Base-by-base conservation (phyloP, 768 basidiomycete genomes). In the Imleria badia region DNA sequence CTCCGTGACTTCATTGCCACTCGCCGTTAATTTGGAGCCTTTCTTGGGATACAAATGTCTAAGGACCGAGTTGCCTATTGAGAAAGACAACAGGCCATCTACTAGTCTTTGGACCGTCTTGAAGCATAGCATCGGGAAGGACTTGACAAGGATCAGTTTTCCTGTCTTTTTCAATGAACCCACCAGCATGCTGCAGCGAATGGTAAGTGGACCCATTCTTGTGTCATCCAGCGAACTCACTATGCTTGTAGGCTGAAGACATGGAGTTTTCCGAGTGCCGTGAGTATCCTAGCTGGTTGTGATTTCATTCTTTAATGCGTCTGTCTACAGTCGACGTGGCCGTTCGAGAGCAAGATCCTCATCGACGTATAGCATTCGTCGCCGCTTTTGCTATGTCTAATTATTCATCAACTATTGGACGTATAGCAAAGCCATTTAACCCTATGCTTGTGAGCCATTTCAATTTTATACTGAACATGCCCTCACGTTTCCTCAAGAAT, bases 341-440 rank as follows among this genome's bases (percentile, higher is more conserved):
- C 23, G 84, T 83, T 9, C 77, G 75, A 40, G 90, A 95, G 66
- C 67, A 66, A 23, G 91, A 97, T 64, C 84, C 92, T 1, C 80
- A 89, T 42, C 82, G 84, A 50, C 83, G 95, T 4, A 83, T 97
- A 47, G 94, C 94, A 3, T 98, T 86, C 64, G 93, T 98, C 15
- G 93, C 90, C 19, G 95, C 94, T 2, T 98, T 98, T 70, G 95
- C 94, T 3, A 97, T 97, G 93, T 91, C 91, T 29, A 98, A 98
- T 73, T 98, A 98, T 72, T 93, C 91, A 1, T 93, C 91, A 22
- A 98, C 95, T 3, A 91, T 96, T 60, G 95, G 96, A 5, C 82
- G 95, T 35, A 97, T 98, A 59, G 95, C 95, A 13, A 97, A 98
- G 71, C 95, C 94, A 2, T 97, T 97, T 73, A 97, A 97, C 70